These are phyloP conservation scores for Lipomyces sp. DNA, from an alignment of 805 yeast species.

Conservation along the genomic window DNA sequence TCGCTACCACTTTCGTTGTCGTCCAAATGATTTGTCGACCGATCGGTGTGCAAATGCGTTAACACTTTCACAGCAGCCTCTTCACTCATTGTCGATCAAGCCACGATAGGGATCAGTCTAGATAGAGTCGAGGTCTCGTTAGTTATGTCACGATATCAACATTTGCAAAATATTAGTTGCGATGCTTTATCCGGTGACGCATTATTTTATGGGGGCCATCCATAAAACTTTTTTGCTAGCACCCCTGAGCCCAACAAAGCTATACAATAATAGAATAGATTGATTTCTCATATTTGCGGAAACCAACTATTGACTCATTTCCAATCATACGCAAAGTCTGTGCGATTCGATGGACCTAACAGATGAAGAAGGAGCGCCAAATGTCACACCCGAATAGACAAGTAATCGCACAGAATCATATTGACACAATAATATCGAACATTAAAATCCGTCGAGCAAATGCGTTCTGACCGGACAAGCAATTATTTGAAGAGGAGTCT, in stretches of 20 bases:
- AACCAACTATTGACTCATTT: not conserved
- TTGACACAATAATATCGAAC: not conserved
- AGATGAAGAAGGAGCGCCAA: not conserved
- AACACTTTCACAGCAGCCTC: slow-evolving; percentile 32
- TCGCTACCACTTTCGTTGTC: slow-evolving; percentile 21
- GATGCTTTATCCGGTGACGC: not conserved
- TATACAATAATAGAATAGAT: not conserved
- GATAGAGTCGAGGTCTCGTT: not conserved
- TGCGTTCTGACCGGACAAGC: not conserved
- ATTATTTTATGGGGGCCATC: not conserved
- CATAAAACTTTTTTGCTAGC: not conserved
- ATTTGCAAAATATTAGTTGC: not conserved
- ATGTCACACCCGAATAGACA: not conserved
- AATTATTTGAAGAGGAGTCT: not conserved
- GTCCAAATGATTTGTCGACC: slow-evolving; percentile 1
- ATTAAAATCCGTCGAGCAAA: not conserved
- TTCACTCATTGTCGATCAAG: slow-evolving; percentile 28
- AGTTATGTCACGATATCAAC: not conserved
- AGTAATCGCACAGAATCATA: not conserved
- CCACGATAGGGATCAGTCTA: not conserved
- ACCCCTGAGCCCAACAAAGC: not conserved
- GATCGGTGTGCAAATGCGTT: slow-evolving; percentile 31
- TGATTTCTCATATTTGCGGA: not conserved
- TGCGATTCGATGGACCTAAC: not conserved
- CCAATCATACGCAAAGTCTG: not conserved